Evolutionary conservation across 768 basidiomycete genomes (phyloP).

Genomic region (Podaxis sp.): DNA sequence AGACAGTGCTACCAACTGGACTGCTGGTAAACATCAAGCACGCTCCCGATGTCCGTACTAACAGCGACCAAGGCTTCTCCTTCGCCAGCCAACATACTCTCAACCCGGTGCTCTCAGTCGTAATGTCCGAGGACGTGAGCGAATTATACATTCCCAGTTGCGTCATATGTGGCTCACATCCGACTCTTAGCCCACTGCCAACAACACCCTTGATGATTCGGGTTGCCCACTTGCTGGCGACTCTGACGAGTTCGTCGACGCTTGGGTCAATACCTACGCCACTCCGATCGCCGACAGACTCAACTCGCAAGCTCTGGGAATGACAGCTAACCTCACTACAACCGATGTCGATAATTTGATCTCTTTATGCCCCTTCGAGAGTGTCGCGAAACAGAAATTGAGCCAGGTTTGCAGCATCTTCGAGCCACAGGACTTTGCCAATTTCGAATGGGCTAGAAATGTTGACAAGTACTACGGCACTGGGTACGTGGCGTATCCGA

Average conservation of each 20-base stretch:
- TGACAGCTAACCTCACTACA: slow-evolving; percentile 47
- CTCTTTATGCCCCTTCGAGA: slow-evolving; percentile 81
- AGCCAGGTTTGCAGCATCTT: slow-evolving; percentile 82
- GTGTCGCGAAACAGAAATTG: slow-evolving; percentile 42
- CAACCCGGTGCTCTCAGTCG: slow-evolving; percentile 51
- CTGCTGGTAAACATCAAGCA: slow-evolving; percentile 42
- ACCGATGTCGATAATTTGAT: slow-evolving; percentile 61
- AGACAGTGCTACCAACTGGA: slow-evolving; percentile 73
- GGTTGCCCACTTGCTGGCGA: slow-evolving; percentile 62
- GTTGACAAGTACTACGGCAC: slow-evolving; percentile 79
- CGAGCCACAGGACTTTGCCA: slow-evolving; percentile 56
- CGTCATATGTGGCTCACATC: neutral
- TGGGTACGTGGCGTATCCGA: slow-evolving; percentile 46
- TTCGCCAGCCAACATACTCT: slow-evolving; percentile 45
- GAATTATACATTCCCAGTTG: neutral
- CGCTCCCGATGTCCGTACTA: neutral
- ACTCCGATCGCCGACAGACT: slow-evolving; percentile 58
- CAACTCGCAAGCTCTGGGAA: slow-evolving; percentile 60
- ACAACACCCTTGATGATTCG: slow-evolving; percentile 67
- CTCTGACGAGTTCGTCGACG: slow-evolving; percentile 40
- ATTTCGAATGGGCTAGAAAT: slow-evolving; percentile 71
- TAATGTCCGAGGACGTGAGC: slow-evolving; percentile 57
- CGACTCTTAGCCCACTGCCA: slow-evolving; percentile 23
- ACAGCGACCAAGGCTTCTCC: slow-evolving; percentile 54
- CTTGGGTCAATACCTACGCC: slow-evolving; percentile 59